phyloP scores from a whole-genome alignment of 306 rosid species.

The Dryas drummondii region DNA sequence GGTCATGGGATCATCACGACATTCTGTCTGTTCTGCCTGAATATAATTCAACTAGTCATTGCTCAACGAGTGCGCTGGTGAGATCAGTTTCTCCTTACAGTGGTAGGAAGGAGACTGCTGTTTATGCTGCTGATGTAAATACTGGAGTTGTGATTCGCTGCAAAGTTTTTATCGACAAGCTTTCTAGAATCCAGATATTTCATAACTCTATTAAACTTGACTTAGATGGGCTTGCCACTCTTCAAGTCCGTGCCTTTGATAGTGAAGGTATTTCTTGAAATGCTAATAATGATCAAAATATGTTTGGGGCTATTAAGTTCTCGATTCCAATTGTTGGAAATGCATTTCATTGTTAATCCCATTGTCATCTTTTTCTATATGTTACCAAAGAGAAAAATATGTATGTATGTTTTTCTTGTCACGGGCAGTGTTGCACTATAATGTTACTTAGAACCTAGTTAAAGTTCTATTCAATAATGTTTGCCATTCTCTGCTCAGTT shows the following conservation, averaged over 20 bases:
- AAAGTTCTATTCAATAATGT: background rate
- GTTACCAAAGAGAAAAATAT: background rate
- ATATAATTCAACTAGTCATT: constrained; percentile 68
- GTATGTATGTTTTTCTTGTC: background rate
- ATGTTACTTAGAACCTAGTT: background rate
- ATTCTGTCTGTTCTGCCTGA: constrained; percentile 76
- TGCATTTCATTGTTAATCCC: background rate
- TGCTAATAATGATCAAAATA: background rate
- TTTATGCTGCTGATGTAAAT: constrained; percentile 75
- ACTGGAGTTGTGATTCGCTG: constrained; percentile 79
- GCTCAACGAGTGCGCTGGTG: constrained; percentile 89
- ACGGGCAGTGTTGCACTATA: background rate
- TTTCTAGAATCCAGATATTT: constrained; percentile 84
- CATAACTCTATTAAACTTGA: constrained; percentile 90
- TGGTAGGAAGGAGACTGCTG: constrained; percentile 95
- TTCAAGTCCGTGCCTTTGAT: constrained; percentile 84
- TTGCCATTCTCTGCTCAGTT: background rate
- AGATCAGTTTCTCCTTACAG: constrained; percentile 74
- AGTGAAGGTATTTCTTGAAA: constrained; percentile 55
- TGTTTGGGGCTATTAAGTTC: background rate
- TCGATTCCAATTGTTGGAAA: background rate
- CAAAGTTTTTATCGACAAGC: constrained; percentile 86
- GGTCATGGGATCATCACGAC: constrained; percentile 99
- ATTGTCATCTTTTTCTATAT: background rate
- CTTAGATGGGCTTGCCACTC: constrained; percentile 92